phyloP scores from a whole-genome alignment of 73 alveolate genomes.

The Paramecium sexaurelia region DNA sequence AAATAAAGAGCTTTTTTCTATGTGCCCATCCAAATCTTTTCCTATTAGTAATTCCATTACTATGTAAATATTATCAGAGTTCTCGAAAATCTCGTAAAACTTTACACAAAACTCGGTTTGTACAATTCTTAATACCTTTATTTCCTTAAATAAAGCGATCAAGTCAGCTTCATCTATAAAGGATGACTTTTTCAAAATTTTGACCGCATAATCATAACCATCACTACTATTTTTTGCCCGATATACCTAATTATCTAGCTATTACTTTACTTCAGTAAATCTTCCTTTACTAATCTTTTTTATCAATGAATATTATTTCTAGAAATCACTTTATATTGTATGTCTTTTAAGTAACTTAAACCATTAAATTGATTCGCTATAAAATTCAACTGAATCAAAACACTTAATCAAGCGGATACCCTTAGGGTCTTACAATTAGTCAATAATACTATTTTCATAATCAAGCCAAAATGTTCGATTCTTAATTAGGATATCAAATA shows the following conservation, averaged over 20 bases:
- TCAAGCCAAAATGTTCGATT: not conserved
- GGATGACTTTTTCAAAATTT: not conserved
- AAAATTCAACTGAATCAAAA: not conserved
- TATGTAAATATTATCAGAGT: not conserved
- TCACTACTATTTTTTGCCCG: not conserved
- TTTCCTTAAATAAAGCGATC: not conserved
- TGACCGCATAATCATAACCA: not conserved
- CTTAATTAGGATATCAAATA: not conserved
- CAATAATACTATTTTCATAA: constrained; percentile 7
- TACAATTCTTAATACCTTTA: not conserved
- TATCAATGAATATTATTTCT: not conserved
- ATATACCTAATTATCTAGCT: not conserved
- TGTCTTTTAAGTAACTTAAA: constrained; percentile 13
- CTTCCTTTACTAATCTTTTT: constrained; percentile 30
- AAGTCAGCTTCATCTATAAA: not conserved
- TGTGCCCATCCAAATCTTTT: constrained; percentile 18
- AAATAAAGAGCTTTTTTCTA: constrained; percentile 47
- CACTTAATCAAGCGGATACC: not conserved
- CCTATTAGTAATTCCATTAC: constrained; percentile 56
- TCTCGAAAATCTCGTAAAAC: not conserved
- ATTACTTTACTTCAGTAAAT: constrained; percentile 21
- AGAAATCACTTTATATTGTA: constrained; percentile 31
- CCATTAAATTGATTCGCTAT: not conserved
- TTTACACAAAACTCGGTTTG: not conserved
- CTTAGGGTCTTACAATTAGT: not conserved